phyloP scores from a whole-genome alignment of 164 flowering plant genomes.

The Dillenia turbinata region DNA sequence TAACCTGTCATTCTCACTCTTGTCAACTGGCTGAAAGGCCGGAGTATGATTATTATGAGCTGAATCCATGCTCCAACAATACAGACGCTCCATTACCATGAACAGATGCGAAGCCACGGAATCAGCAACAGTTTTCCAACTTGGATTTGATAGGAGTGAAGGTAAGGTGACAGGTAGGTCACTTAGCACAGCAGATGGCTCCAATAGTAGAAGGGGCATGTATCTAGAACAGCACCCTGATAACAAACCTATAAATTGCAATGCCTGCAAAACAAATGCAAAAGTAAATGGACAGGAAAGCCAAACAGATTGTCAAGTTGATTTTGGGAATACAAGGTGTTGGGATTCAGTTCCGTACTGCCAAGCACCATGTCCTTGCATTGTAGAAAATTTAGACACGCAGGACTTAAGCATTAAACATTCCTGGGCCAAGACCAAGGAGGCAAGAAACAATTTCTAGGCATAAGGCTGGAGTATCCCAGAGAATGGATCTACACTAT shows the following conservation, averaged over 20 bases:
- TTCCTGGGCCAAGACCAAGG: no score
- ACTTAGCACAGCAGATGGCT: slow-evolving; percentile 46
- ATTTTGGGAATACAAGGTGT: no score
- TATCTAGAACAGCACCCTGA: slow-evolving; percentile 70
- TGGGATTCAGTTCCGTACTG: no score
- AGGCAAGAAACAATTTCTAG: no score
- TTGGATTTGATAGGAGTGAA: slow-evolving; percentile 55
- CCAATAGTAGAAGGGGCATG: slow-evolving; percentile 69
- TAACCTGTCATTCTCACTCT: slow-evolving; percentile 41
- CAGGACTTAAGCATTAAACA: no score
- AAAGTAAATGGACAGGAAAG: neutral
- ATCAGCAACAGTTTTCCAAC: slow-evolving; percentile 57
- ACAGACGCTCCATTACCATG: slow-evolving; percentile 53
- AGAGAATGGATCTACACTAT: no score
- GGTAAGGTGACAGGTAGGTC: slow-evolving; percentile 78
- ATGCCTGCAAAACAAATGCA: slow-evolving; percentile 40
- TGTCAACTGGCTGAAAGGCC: slow-evolving; percentile 34
- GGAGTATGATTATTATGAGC: slow-evolving; percentile 13
- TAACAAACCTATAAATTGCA: slow-evolving; percentile 73
- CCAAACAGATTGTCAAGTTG: neutral
- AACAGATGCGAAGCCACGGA: slow-evolving; percentile 44
- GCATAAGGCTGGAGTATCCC: no score
- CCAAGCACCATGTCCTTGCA: no score
- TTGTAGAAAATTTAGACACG: no score
- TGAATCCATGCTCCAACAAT: slow-evolving; percentile 36